phyloP scores from a whole-genome alignment of 1,139 yeast genomes.

The Zygoascus hellenicus region DNA sequence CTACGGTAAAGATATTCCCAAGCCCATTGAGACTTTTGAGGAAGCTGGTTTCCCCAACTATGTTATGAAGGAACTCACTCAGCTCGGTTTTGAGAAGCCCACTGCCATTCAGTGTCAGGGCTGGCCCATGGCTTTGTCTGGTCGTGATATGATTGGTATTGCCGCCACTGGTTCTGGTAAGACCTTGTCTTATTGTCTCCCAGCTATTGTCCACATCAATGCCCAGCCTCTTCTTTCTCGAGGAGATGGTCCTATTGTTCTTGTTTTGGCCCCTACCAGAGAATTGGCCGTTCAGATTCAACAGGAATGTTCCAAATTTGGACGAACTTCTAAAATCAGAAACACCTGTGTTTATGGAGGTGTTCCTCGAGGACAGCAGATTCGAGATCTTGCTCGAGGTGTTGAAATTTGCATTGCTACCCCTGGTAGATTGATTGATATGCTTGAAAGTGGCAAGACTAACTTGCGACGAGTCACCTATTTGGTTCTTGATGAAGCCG shows the following conservation, averaged over 20 bases:
- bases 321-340: conserved; percentile 85
- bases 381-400: conserved; percentile 92
- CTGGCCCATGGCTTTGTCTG: conserved; percentile 99
- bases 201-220: conserved; percentile 94
- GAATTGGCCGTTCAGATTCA: conserved; percentile 98
- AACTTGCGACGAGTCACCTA: conserved; percentile 94
- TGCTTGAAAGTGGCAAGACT: conserved; percentile 93
- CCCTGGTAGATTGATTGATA: conserved; percentile 97
- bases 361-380: conserved; percentile 97
- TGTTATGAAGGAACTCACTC: conserved; percentile 81
- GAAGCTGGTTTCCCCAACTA: conserved; percentile 97
- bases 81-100: conserved; percentile 89
- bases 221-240: conserved; percentile 90
- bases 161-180: conserved; percentile 99
- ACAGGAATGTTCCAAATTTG: conserved; percentile 91
- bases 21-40: conserved; percentile 87
- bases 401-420: conserved; percentile 93
- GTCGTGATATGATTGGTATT: conserved; percentile 98
- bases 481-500: conserved; percentile 95
- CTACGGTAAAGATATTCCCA: conserved; percentile 79
- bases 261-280: conserved; percentile 97
- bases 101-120: conserved; percentile 98
- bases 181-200: conserved; percentile 93
- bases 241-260: conserved; percentile 96
- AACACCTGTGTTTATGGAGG: conserved; percentile 99